phyloP scores from a whole-genome alignment of 805 yeast genomes.

The Teunomyces pallodes region DNA sequence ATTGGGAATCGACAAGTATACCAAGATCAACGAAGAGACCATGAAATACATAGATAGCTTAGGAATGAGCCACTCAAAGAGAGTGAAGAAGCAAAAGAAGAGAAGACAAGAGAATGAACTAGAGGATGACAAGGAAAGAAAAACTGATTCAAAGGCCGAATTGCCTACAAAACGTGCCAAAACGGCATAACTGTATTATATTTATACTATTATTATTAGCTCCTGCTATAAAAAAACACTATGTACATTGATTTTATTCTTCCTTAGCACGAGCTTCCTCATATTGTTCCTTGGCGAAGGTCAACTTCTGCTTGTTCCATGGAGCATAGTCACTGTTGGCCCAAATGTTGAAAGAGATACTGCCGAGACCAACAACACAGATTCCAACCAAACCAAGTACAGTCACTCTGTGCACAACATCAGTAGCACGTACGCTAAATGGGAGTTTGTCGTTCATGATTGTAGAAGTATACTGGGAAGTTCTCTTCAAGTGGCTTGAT shows the following conservation, averaged over 20 bases:
- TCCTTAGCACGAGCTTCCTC: constrained; percentile 22
- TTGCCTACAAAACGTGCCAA: not conserved
- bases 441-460: constrained; percentile 29
- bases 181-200: constrained; percentile 1
- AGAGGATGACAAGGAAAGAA: not conserved
- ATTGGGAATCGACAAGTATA: constrained; percentile 7
- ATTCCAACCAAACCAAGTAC: constrained; percentile 42
- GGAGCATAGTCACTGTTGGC: constrained; percentile 43
- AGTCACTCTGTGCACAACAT: constrained; percentile 40
- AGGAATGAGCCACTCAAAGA: constrained; percentile 21
- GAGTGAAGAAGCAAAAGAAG: constrained; percentile 7
- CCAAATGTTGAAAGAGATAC: constrained; percentile 39
- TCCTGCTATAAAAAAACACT: not conserved
- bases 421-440: constrained; percentile 42
- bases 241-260: constrained; percentile 5
- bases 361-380: constrained; percentile 39
- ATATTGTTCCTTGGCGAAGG: constrained; percentile 32
- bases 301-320: constrained; percentile 40
- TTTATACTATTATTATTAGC: not conserved
- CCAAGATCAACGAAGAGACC: constrained; percentile 5
- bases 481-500: constrained; percentile 1
- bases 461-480: not conserved
- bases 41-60: not conserved
- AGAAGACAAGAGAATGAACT: not conserved
- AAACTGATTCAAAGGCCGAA: not conserved